Conservation (phyloP, 2,329 filamentous ascomycete species). For the Ceratocystis cacaofunesta region DNA sequence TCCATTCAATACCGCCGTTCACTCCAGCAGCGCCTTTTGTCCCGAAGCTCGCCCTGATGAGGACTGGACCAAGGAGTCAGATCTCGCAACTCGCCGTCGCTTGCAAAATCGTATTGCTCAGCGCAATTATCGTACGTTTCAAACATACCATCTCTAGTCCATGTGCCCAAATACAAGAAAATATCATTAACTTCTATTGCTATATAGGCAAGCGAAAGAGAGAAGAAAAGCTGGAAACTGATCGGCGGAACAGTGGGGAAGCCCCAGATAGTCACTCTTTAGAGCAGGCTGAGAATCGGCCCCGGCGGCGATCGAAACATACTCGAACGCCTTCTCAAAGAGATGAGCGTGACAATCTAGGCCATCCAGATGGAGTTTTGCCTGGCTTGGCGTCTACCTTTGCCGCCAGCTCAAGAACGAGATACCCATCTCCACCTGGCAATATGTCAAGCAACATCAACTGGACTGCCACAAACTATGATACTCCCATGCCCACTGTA, state of each 20-base stretch:
- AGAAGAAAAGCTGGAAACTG: constrained; percentile 7
- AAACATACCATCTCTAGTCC: constrained; percentile 48
- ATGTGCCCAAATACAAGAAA: not conserved
- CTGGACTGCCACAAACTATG: not conserved
- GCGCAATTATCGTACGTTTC: constrained; percentile 55
- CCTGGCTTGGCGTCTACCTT: not conserved
- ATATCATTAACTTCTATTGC: not conserved
- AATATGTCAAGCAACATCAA: not conserved
- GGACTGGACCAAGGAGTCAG: constrained; percentile 98
- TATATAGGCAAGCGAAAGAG: constrained; percentile 12
- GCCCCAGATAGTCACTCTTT: not conserved
- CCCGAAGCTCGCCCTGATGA: constrained; percentile 89
- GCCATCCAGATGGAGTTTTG: not conserved
- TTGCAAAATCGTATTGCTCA: constrained; percentile 67
- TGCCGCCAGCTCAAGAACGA: not conserved
- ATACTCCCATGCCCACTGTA: not conserved
- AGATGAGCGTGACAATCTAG: not conserved
- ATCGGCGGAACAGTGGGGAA: constrained; percentile 3
- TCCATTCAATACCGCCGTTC: not conserved
- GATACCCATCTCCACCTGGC: not conserved
- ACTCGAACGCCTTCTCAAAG: not conserved
- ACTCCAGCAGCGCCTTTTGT: constrained; percentile 85
- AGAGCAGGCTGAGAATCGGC: not conserved
- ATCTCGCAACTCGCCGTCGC: constrained; percentile 75
- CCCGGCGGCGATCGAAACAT: not conserved